Percentiles rank a stretch among this genome's conserved stretches.
Evolutionary conservation across 306 rosid genomes (phyloP).

Genomic region (Trichosanthes truncata): DNA sequence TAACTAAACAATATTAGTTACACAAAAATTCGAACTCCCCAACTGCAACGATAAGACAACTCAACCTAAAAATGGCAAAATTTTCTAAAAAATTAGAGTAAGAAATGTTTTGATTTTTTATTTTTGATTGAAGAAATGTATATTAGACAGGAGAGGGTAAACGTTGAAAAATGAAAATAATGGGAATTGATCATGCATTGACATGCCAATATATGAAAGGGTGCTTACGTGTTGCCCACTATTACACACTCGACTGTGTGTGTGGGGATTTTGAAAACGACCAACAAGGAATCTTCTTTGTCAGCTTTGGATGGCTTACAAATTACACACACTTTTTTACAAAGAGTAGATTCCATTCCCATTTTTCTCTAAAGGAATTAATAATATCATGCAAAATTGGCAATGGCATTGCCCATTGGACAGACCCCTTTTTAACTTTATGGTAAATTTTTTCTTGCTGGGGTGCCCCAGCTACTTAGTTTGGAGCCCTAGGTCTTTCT

Average conservation of each 20-base stretch:
- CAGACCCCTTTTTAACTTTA: neutral
- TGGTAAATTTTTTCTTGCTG: neutral
- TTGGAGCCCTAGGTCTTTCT: neutral
- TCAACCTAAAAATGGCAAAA: neutral
- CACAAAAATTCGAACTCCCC: neutral
- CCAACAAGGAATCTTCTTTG: neutral
- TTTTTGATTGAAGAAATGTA: neutral
- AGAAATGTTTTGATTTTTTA: no score
- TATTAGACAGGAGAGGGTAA: neutral
- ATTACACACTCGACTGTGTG: neutral
- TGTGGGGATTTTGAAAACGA: neutral
- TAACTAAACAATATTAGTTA: neutral
- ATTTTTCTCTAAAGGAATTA: neutral
- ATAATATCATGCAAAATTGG: neutral
- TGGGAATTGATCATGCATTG: neutral
- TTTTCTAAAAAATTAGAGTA: neutral
- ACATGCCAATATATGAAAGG: neutral
- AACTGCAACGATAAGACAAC: neutral
- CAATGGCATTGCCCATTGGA: neutral
- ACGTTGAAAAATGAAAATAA: neutral
- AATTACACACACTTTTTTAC: neutral
- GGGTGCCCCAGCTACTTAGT: neutral
- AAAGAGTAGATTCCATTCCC: neutral
- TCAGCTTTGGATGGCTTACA: neutral
- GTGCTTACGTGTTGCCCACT: neutral